Evolutionary conservation across 257 asterid species (phyloP), one percentile per base, ranked within the genome.

Genomic region (Solanum sparsipilum): DNA sequence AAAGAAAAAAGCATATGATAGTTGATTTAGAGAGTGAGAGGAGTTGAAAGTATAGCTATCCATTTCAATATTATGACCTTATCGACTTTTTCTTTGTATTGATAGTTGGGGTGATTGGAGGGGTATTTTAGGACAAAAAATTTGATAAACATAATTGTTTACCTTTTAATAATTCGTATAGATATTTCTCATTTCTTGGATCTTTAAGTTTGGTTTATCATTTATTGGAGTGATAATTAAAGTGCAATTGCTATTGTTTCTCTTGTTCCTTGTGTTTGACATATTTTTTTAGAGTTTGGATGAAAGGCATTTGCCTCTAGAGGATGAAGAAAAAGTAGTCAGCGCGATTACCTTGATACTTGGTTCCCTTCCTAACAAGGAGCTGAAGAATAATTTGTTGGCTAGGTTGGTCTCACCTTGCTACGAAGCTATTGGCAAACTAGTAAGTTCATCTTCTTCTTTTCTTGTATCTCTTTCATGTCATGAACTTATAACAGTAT

Each of bases 301-400:
- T 89, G 94, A 91, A 91, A 92, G 88, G 92, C 92, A 90, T 87
- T 90, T 96, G 88, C 91, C 97, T 46, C 90, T 92, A 87, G 98
- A 93, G 90, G 96, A 93, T 84, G 99, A 96, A 93, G 97, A 96
- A 90, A 98, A 93, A 93, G 94, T 96, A 74, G 93, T 94, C 52
- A 92, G 93, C 81, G 98, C 97, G 67, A 93, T 96, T 92, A 91
- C 94, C 75, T 90, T 91, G 87, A 90, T 94, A 90, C 91, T 96
- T 92, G 94, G 93, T 88, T 93, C 96, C 88, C 90, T 94, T 87
- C 95, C 97, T 89, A 93, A 94, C 91, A 91, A 92, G 91, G 91
- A 92, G 93, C 93, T 96, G 96, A 95, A 91, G 95, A 92, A 86
- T 87, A 93, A 87, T 91, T 90, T 95, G 91, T 91, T 96, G 86